Base-by-base conservation (phyloP, 805 yeast genomes). In the Wickerhamiella hasegawae region DNA sequence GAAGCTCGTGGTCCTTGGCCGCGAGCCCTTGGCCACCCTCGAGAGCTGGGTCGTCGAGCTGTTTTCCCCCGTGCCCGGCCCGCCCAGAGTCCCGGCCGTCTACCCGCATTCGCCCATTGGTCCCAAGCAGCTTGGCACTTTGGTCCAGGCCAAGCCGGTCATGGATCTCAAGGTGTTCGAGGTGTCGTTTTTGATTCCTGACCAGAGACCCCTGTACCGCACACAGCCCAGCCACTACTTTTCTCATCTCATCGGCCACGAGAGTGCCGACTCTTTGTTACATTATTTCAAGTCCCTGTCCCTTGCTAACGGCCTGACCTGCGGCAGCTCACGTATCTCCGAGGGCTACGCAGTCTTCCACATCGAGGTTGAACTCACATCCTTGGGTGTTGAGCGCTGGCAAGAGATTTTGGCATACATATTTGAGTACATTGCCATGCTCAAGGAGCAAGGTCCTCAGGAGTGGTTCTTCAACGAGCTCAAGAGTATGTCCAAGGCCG, bases 231-330 rank as follows among this genome's bases (percentile, higher is more conserved):
- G 70, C 5, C 70, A 66, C 37, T 79, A 83, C 55, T 68, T 62
- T 44, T 71, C 85, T 16, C 96, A 90, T 54, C 62, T 90, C 35
- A 59, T 87, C 32, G 97, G 97, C 28, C 97, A 87, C 55, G 98
- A 87, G 59, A 80, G 90, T 32, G 66, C 75, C 33, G 97, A 97
- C 2, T 83, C 95, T 2, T 54, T 87, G 15, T 62, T 83, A 24
- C 69, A 74, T 37, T 67, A 65, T 43, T 67, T 87, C 44, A 87
- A 83, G 57, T 52, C 59, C 23, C 60, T 68, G 43, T 79, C 85
- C 11, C 80, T 85, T 83, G 94, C 87, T 5, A 77, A 71, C 45
- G 76, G 70, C 14, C 63, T 87, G 35, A 71, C 83, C 25, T 73
- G 84, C 23, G 94, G 94, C 6, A 66, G 71, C 28, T 47, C 51